A percentile compares a stretch with the other conserved stretches of the same genome.
Conservation (phyloP, 345 rosid genomes). For the Brassica cretica region DNA sequence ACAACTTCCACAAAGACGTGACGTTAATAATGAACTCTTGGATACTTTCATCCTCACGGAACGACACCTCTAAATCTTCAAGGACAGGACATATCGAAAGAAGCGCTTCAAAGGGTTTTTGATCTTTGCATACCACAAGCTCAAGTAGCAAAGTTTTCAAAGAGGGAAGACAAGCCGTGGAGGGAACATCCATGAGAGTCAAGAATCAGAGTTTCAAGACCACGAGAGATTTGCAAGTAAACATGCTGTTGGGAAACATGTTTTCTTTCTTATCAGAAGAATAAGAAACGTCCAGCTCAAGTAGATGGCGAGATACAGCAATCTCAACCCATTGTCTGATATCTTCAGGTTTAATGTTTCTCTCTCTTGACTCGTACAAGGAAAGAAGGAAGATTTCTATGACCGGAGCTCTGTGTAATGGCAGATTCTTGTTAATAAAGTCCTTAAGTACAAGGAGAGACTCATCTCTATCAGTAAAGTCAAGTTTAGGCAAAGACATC, state of each 20-base stretch:
- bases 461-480: background rate
- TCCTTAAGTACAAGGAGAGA: background rate
- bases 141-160: constrained; percentile 1
- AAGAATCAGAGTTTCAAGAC: background rate
- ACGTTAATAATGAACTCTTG: background rate
- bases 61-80: background rate
- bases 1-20: constrained; percentile 5
- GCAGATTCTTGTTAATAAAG: background rate
- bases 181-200: constrained; percentile 1
- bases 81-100: constrained; percentile 5
- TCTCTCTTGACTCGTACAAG: background rate
- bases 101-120: background rate
- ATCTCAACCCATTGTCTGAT: constrained; percentile 2
- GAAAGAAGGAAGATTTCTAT: background rate
- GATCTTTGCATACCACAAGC: background rate
- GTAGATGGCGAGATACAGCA: background rate
- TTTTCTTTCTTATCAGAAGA: background rate
- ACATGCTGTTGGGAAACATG: background rate
- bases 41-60: background rate
- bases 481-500: background rate
- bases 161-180: constrained; percentile 3
- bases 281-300: background rate
- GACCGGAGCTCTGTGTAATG: constrained; percentile 3
- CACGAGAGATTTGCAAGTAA: background rate
- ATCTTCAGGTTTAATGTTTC: background rate